Percentiles rank a stretch among this genome's conserved stretches.
Evolutionary conservation across 257 asterid genomes (phyloP).

Genomic region (Ilex asprella): DNA sequence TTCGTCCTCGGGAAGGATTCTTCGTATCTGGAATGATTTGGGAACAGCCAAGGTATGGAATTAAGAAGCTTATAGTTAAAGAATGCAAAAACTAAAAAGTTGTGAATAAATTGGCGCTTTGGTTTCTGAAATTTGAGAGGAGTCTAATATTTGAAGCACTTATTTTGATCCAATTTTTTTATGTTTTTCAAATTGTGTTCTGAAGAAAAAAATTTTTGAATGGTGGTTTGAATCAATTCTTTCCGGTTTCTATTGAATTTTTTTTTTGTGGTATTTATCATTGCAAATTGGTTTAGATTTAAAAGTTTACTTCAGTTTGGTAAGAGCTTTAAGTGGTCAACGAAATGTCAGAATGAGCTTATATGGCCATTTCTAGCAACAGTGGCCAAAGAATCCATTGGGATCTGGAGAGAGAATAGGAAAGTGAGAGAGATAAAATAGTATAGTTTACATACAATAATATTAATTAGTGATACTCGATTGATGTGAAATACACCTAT

Average conservation of each 20-base stretch:
- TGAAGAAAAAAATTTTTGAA: not conserved
- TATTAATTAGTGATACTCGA: no score
- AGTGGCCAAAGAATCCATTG: no score
- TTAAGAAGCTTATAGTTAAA: not conserved
- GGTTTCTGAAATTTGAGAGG: not conserved
- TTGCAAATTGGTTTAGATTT: no score
- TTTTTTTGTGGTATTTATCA: no score
- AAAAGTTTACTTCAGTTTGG: no score
- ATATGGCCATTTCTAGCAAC: no score
- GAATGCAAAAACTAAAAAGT: not conserved
- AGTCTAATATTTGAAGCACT: not conserved
- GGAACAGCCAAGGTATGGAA: constrained; percentile 19
- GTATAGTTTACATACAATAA: no score
- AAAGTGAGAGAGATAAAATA: no score
- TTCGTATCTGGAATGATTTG: constrained; percentile 27
- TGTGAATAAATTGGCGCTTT: not conserved
- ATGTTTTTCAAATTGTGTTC: not conserved
- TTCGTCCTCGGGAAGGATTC: constrained; percentile 19
- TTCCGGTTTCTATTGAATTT: not conserved
- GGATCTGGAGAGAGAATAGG: no score
- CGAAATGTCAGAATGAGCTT: no score
- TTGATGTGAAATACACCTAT: no score
- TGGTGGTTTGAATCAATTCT: not conserved
- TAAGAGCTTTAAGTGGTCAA: no score
- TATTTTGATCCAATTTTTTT: not conserved